Percentiles rank a stretch among this genome's conserved stretches.
phyloP scores from a whole-genome alignment of 768 basidiomycete species.

The Naematelia encephala region DNA sequence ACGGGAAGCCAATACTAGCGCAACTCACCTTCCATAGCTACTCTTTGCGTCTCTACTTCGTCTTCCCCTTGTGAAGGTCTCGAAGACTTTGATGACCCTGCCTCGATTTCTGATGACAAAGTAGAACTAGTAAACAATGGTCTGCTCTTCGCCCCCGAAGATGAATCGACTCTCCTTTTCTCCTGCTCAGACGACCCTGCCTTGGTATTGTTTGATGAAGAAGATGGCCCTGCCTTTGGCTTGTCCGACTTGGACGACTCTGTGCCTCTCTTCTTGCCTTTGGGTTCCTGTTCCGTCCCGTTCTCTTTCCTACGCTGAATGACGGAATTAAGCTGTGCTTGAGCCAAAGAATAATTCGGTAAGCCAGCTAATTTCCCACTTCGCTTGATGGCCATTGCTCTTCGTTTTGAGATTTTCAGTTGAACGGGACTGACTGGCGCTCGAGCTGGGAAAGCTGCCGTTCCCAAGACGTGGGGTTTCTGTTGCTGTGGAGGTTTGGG shows the following conservation, averaged over 20 bases:
- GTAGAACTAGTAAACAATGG: too few relatives aligned
- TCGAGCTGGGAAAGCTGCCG: background rate
- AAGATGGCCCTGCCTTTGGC: too few relatives aligned
- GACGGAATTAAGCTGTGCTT: background rate
- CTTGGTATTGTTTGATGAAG: too few relatives aligned
- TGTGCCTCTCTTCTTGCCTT: too few relatives aligned
- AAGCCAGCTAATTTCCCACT: background rate
- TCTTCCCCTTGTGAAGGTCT: background rate
- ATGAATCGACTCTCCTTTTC: too few relatives aligned
- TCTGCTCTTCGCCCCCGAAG: too few relatives aligned
- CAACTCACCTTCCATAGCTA: background rate
- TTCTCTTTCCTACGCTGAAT: background rate
- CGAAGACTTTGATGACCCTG: background rate
- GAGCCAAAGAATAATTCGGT: background rate
- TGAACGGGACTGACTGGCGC: too few relatives aligned
- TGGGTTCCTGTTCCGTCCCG: background rate
- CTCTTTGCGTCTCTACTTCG: background rate
- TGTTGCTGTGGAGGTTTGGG: too few relatives aligned
- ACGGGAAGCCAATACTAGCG: background rate
- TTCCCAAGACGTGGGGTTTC: background rate
- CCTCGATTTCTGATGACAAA: too few relatives aligned
- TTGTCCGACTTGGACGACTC: too few relatives aligned
- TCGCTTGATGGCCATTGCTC: background rate
- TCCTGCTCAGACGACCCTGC: too few relatives aligned
- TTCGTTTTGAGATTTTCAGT: too few relatives aligned